These are phyloP conservation scores for Wickerhamomyces sp. DNA, from an alignment of 1,139 yeast species.

Conservation along the genomic window DNA sequence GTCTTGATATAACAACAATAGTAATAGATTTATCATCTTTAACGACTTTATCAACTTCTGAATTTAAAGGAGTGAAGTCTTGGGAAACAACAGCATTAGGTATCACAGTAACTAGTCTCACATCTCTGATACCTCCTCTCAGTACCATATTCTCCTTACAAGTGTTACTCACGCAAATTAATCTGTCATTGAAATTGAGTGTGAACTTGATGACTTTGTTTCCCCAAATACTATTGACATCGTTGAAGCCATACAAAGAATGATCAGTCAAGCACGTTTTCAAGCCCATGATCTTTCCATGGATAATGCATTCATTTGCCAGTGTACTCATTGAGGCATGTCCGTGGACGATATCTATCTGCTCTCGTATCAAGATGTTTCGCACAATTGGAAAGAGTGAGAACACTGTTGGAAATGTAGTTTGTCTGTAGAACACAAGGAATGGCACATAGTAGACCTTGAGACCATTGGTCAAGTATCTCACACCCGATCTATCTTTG, in stretches of 20 bases:
- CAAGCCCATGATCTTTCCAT: conserved; percentile 90
- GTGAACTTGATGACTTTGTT: conserved; percentile 84
- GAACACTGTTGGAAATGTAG: conserved; percentile 86
- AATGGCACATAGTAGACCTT: conserved; percentile 91
- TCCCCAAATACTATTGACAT: conserved; percentile 76
- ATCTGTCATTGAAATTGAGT: conserved; percentile 82
- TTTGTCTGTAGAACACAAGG: conserved; percentile 70
- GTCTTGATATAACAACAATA: conserved; percentile 83
- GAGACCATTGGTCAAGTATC: conserved; percentile 82
- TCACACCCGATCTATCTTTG: conserved; percentile 72
- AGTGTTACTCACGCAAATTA: conserved; percentile 93
- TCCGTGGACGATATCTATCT: conserved; percentile 86
- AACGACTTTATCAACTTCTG: conserved; percentile 14
- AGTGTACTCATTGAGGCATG: conserved; percentile 87
- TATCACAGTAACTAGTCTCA: conserved; percentile 75
- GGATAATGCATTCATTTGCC: conserved; percentile 86
- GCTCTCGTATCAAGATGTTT: conserved; percentile 80
- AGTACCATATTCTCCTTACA: conserved; percentile 94
- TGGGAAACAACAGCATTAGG: conserved; percentile 92
- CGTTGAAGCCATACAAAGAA: conserved; percentile 91
- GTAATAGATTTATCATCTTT: conserved; percentile 37
- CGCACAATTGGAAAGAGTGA: conserved; percentile 82
- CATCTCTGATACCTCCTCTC: conserved; percentile 70
- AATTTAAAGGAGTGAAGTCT: conserved; percentile 62
- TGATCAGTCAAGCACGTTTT: conserved; percentile 94